These are phyloP conservation scores for Neurospora sp. DNA, from an alignment of 495 filamentous ascomycete species.

Conservation along the genomic window DNA sequence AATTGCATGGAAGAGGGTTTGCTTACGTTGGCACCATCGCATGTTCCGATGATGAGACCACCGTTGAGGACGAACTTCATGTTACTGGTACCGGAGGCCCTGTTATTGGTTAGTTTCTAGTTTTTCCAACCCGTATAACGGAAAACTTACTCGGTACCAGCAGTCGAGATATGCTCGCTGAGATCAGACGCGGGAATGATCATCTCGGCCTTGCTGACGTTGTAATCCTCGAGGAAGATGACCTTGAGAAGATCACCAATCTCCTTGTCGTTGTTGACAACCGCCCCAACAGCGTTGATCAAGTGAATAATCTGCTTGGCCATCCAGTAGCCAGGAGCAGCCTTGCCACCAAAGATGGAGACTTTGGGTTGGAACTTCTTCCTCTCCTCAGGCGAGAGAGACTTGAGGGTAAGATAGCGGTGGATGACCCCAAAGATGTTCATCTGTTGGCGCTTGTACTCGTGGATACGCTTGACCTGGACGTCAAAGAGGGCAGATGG, in stretches of 20 bases:
- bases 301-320: constrained; percentile 97
- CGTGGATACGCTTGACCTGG: constrained; percentile 97
- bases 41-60: constrained; percentile 93
- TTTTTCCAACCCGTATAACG: constrained; percentile 37
- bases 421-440: constrained; percentile 99
- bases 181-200: constrained; percentile 91
- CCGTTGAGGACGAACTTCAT: constrained; percentile 99
- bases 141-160: constrained; percentile 68
- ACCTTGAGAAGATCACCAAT: constrained; percentile 94
- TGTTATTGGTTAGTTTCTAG: constrained; percentile 5
- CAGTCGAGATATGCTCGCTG: constrained; percentile 97
- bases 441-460: constrained; percentile 98
- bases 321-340: constrained; percentile 99
- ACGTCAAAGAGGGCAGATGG: constrained; percentile 87
- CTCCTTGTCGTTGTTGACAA: constrained; percentile 86
- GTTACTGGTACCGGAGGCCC: constrained; percentile 57
- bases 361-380: constrained; percentile 89
- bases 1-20: neutral
- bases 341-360: constrained; percentile 95
- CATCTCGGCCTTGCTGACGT: constrained; percentile 97
- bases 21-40: constrained; percentile 92
- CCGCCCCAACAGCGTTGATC: constrained; percentile 82
- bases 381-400: constrained; percentile 68
- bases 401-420: constrained; percentile 83
- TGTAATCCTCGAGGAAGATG: constrained; percentile 95